phyloP scores from a whole-genome alignment of 805 yeast genomes.

The Kuraishia piskuri region DNA sequence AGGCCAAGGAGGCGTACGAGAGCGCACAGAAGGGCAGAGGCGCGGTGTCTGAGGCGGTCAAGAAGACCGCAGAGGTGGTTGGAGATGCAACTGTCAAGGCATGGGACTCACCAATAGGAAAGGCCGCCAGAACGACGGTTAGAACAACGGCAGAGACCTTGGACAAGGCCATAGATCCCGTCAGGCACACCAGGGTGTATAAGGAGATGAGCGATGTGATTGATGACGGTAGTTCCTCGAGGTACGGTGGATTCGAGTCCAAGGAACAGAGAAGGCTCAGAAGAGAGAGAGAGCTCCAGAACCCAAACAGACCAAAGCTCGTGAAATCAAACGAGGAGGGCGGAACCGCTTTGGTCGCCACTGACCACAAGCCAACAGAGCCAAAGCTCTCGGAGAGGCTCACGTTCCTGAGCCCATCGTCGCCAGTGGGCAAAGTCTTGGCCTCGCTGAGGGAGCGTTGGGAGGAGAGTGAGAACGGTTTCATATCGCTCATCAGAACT shows the following conservation, averaged over 20 bases:
- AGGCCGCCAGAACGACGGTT: conserved; percentile 82
- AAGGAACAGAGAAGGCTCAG: conserved; percentile 74
- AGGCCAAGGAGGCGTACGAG: conserved; percentile 88
- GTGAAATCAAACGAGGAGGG: conserved; percentile 76
- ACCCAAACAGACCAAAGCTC: conserved; percentile 55
- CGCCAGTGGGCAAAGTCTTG: conserved; percentile 59
- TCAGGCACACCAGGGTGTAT: conserved; percentile 81
- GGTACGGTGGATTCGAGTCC: conserved; percentile 88
- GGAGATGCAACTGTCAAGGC: conserved; percentile 86
- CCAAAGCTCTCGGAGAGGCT: conserved; percentile 58
- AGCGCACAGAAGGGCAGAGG: conserved; percentile 68
- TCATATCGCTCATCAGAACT: conserved; percentile 73
- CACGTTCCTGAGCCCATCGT: conserved; percentile 57
- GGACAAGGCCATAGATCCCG: conserved; percentile 88
- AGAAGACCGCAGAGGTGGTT: conserved; percentile 88
- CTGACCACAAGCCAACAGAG: conserved; percentile 69
- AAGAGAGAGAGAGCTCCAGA: conserved; percentile 53
- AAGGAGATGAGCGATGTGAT: conserved; percentile 83
- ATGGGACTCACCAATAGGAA: conserved; percentile 93
- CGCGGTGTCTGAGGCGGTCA: conserved; percentile 56
- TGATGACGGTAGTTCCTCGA: conserved; percentile 81
- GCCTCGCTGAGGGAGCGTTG: conserved; percentile 59
- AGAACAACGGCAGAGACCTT: conserved; percentile 72
- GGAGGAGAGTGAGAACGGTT: conserved; percentile 93
- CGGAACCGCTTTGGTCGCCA: conserved; percentile 74